Percentiles rank a stretch among this genome's conserved stretches.
These are phyloP conservation scores for Aspergillus fijiensis DNA, from an alignment of 2,329 filamentous ascomycete genomes.

Conservation along the genomic window DNA sequence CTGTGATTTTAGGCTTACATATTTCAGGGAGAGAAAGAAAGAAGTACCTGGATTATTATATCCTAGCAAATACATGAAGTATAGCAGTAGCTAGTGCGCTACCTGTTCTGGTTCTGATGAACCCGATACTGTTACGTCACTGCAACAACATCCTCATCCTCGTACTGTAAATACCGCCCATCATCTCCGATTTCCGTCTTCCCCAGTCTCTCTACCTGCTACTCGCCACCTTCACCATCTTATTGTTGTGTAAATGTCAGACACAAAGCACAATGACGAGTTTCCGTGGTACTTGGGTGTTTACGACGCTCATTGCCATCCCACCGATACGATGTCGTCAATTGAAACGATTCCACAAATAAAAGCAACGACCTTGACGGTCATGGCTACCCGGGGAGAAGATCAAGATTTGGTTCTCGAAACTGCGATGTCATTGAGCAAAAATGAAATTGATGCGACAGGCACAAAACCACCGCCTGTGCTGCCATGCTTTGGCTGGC, in stretches of 20 bases:
- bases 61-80: no score
- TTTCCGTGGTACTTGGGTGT: slow-evolving; percentile 65
- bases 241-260: slow-evolving; percentile 3
- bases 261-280: slow-evolving; percentile 13
- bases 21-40: no score
- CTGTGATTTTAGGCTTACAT: no score
- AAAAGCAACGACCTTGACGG: slow-evolving; percentile 58
- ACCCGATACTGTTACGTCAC: slow-evolving; percentile 3
- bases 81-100: no score
- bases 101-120: neutral
- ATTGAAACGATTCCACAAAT: slow-evolving; percentile 56
- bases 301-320: slow-evolving; percentile 66
- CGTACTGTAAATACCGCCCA: neutral
- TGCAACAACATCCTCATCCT: neutral
- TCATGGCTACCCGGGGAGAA: slow-evolving; percentile 63
- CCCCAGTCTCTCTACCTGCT: neutral
- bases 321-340: slow-evolving; percentile 62
- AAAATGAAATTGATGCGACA: slow-evolving; percentile 29
- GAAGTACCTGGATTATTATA: no score
- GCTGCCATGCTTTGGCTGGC: slow-evolving; percentile 65
- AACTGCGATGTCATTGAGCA: slow-evolving; percentile 43
- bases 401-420: slow-evolving; percentile 60
- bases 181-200: neutral
- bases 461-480: slow-evolving; percentile 44
- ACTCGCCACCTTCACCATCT: neutral